Conservation (phyloP, 1,284 basidiomycete genomes). For the Fomitopsis schrenkii region DNA sequence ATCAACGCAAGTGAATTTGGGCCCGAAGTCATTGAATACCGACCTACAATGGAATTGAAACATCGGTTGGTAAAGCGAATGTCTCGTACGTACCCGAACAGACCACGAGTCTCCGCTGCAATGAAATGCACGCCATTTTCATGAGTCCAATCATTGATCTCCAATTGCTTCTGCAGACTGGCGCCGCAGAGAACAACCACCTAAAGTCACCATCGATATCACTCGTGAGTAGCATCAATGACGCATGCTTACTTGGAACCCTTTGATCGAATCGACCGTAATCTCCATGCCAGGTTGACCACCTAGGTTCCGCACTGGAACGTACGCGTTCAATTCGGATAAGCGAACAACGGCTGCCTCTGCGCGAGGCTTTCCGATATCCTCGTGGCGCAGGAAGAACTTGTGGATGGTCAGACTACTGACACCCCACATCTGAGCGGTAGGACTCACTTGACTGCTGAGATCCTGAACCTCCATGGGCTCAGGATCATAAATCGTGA, state of each 20-base stretch:
- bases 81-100: constrained; percentile 76
- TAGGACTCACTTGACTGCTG: constrained; percentile 69
- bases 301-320: constrained; percentile 82
- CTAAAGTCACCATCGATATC: constrained; percentile 34
- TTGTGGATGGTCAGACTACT: constrained; percentile 29
- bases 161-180: constrained; percentile 79
- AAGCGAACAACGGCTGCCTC: constrained; percentile 86
- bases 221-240: background rate
- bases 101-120: constrained; percentile 86
- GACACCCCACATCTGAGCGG: background rate
- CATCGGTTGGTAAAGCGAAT: background rate
- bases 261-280: constrained; percentile 74
- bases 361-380: constrained; percentile 87
- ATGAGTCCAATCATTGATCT: constrained; percentile 95
- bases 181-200: constrained; percentile 88
- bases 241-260: constrained; percentile 73
- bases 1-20: constrained; percentile 93
- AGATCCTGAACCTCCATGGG: constrained; percentile 86
- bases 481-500: constrained; percentile 94
- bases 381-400: constrained; percentile 92
- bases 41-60: constrained; percentile 47
- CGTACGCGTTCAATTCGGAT: constrained; percentile 95
- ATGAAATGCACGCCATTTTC: constrained; percentile 89
- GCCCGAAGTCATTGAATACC: constrained; percentile 96
- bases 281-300: constrained; percentile 71